Base-by-base conservation (phyloP, 2,329 filamentous ascomycete species). In the Sarocladiaceae sp. region DNA sequence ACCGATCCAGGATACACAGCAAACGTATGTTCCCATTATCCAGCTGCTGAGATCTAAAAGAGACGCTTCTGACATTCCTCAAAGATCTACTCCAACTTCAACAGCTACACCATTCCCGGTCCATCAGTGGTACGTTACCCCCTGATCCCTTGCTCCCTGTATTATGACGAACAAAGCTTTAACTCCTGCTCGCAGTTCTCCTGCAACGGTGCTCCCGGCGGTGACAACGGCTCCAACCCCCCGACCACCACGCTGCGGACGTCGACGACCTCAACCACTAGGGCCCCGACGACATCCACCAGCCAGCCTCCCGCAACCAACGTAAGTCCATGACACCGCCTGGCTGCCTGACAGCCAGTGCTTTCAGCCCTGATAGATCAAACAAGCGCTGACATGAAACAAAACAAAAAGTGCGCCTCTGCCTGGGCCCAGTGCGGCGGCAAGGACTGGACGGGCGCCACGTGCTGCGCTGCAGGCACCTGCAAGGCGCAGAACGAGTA, bases 1-100 rank as follows among this genome's bases (percentile, higher is more conserved):
- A 63, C 55, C 4, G 67, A 71, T 49, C 64, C 67, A 0, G 68
- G 68, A 15, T 71, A 70, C 53, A 67, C 62, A 3, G 61, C 59
- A 50, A 72, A 72, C 53, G 67, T 71, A 44, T 48, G 64, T 48
- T 13, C 2, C 15, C 15, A 13, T 27, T 6, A 6, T 23, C 18
- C 18, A 9, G 9, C 11, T 24, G 5, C n/a, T n/a, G 19, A n/a
- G n/a, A 18, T 29, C 9, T 41, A 15, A 41, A 15, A 11, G 26
- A 9, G 19, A 27, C 23, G 10, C 18, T 20, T n/a, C 35, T 33
- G 16, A 32, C 27, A 18, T 10, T 20, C 13, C 26, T 21, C 5
- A 11, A 16, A 43, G 40, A 43, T 43, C 40, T 43, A 43, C 40
- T 18, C 40, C 40, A 43, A 43, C 40, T 43, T 43, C 29, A 43